These are phyloP conservation scores for Marasmius tenuissimus DNA, from an alignment of 1,284 basidiomycete species.

Conservation along the genomic window DNA sequence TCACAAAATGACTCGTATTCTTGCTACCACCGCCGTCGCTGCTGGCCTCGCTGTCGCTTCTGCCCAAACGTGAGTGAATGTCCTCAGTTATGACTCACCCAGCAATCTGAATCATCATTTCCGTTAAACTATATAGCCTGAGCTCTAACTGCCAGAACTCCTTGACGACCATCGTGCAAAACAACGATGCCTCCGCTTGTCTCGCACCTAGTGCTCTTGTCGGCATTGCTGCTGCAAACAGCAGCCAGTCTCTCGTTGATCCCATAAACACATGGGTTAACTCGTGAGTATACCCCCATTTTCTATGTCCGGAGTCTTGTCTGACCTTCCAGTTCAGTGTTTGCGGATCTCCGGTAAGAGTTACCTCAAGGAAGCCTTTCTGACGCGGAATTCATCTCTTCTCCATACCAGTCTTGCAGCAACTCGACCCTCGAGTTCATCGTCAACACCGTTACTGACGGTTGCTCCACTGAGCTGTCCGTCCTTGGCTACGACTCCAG, in stretches of 20 bases:
- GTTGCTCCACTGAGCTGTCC: constrained; percentile 53
- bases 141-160: constrained; percentile 32
- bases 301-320: neutral
- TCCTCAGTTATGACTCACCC: constrained; percentile 10
- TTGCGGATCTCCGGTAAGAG: constrained; percentile 44
- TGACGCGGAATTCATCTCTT: neutral
- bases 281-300: neutral
- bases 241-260: constrained; percentile 46
- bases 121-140: constrained; percentile 15
- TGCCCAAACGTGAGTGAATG: constrained; percentile 11
- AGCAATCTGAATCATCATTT: constrained; percentile 22
- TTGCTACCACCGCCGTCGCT: constrained; percentile 6
- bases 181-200: constrained; percentile 50
- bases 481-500: constrained; percentile 27
- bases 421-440: constrained; percentile 50
- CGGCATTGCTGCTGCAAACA: constrained; percentile 35
- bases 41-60: constrained; percentile 5
- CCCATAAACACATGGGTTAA: constrained; percentile 59
- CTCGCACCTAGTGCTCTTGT: constrained; percentile 50
- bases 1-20: constrained; percentile 4
- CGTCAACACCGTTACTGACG: constrained; percentile 46
- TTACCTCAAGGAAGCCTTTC: neutral
- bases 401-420: constrained; percentile 36
- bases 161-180: constrained; percentile 39
- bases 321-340: constrained; percentile 27